phyloP scores from a whole-genome alignment of 345 rosid species.

The Boechera divaricarpa region DNA sequence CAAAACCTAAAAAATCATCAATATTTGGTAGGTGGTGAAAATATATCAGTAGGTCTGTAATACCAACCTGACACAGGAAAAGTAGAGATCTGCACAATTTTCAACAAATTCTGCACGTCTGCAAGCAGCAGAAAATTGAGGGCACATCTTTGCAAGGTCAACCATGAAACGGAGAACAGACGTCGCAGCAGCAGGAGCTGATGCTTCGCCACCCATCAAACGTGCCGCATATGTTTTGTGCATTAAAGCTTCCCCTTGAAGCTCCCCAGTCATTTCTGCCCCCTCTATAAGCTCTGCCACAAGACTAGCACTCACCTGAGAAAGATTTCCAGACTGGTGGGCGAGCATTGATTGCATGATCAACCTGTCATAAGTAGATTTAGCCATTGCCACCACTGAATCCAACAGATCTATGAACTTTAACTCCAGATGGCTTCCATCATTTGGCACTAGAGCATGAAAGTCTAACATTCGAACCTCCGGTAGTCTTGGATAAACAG shows the following conservation, averaged over 20 bases:
- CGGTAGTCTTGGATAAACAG: constrained; percentile 95
- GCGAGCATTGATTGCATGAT: constrained; percentile 88
- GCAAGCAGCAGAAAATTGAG: constrained; percentile 92
- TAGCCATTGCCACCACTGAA: constrained; percentile 91
- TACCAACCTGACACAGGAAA: constrained; percentile 93
- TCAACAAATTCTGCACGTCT: constrained; percentile 90
- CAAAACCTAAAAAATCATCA: constrained; percentile 16
- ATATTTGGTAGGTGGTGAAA: constrained; percentile 27
- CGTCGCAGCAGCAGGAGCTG: constrained; percentile 99
- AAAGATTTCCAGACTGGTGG: constrained; percentile 87
- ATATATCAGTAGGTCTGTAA: constrained; percentile 35
- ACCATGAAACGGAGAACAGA: constrained; percentile 98
- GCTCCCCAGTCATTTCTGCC: constrained; percentile 92
- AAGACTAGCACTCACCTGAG: constrained; percentile 86
- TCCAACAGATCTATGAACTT: constrained; percentile 94
- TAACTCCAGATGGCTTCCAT: constrained; percentile 77
- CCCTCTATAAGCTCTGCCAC: constrained; percentile 96
- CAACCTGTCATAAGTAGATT: constrained; percentile 92
- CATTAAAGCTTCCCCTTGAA: constrained; percentile 99
- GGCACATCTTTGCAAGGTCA: constrained; percentile 98
- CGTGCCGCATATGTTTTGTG: constrained; percentile 99
- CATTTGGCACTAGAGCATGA: constrained; percentile 95
- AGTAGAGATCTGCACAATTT: constrained; percentile 90
- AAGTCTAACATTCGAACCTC: constrained; percentile 99
- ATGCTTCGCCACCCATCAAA: constrained; percentile 98